Evolutionary conservation across 73 alveolate species (phyloP).

Genomic region (Stentor coeruleus): DNA sequence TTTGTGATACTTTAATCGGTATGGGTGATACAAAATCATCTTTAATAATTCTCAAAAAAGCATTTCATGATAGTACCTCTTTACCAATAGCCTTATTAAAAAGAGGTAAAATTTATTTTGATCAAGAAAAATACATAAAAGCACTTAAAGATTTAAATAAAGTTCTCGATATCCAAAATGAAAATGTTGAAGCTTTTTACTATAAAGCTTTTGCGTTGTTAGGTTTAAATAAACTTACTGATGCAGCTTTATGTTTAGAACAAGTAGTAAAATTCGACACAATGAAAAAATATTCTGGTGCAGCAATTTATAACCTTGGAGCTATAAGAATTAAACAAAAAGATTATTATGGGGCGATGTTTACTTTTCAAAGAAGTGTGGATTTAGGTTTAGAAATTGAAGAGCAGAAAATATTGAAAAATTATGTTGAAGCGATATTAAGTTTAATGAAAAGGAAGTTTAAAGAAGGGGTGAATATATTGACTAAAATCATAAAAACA

Average conservation of each 20-base stretch:
- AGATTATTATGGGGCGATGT: slow-evolving; percentile 11
- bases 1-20: background rate
- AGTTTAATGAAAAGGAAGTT: background rate
- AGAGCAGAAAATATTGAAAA: slow-evolving; percentile 3
- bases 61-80: slow-evolving; percentile 32
- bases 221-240: slow-evolving; percentile 34
- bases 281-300: slow-evolving; percentile 37
- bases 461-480: background rate
- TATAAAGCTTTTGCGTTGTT: slow-evolving; percentile 34
- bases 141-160: slow-evolving; percentile 36
- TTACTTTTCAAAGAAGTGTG: background rate
- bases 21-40: slow-evolving; percentile 39
- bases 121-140: slow-evolving; percentile 30
- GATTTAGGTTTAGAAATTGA: background rate
- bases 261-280: slow-evolving; percentile 40
- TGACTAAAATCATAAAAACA: background rate
- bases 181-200: slow-evolving; percentile 49
- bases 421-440: background rate
- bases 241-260: slow-evolving; percentile 48
- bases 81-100: slow-evolving; percentile 39
- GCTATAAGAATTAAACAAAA: slow-evolving; percentile 34
- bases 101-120: slow-evolving; percentile 37
- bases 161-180: slow-evolving; percentile 35
- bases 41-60: slow-evolving; percentile 31
- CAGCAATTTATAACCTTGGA: slow-evolving; percentile 44